Conservation (phyloP, 495 filamentous ascomycete genomes). For the Daldinia grandis region DNA sequence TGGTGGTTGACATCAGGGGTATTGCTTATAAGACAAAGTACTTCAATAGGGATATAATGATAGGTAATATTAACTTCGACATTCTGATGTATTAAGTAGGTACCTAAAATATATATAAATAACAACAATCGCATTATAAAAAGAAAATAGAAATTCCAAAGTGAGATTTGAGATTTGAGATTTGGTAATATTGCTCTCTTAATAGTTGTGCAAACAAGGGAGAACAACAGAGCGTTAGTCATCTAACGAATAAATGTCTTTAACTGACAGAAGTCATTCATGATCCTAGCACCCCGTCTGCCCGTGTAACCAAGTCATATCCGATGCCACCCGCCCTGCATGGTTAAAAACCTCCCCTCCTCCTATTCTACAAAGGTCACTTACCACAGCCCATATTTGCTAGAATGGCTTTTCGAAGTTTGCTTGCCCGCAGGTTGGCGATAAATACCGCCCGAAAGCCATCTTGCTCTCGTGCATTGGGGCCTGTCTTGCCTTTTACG, state of each 20-base stretch:
- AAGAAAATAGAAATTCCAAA: too few relatives aligned
- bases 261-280: not conserved
- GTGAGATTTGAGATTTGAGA: too few relatives aligned
- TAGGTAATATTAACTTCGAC: not conserved
- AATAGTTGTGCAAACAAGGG: too few relatives aligned
- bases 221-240: not conserved
- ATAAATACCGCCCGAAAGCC: slow-evolving; percentile 31
- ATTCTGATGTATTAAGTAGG: too few relatives aligned
- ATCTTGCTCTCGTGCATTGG: not conserved
- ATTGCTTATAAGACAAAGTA: not conserved
- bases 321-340: not conserved
- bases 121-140: too few relatives aligned
- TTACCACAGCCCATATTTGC: not conserved
- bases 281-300: not conserved
- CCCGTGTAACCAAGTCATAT: not conserved
- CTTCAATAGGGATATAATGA: not conserved
- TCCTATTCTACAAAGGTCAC: not conserved
- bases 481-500: not conserved
- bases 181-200: too few relatives aligned
- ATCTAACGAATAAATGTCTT: not conserved
- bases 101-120: too few relatives aligned
- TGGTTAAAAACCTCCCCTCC: not conserved
- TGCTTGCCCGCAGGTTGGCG: not conserved
- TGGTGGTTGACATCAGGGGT: not conserved
- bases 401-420: slow-evolving; percentile 8